phyloP scores from a whole-genome alignment of 192 early-diverging fungal genomes.

The Umbelopsis ramanniana region DNA sequence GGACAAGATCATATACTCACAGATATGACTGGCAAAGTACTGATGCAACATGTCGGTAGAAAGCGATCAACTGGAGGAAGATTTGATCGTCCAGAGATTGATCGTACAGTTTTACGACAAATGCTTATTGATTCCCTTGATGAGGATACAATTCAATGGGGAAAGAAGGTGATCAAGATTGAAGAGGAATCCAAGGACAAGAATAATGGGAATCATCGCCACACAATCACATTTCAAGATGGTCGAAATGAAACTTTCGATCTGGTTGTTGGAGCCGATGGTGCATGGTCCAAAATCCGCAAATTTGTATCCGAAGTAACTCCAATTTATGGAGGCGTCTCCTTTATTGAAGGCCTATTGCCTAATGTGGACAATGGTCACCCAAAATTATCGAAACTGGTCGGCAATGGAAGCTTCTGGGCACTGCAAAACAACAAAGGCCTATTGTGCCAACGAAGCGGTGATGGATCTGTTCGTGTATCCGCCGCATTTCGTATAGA shows the following conservation, averaged over 20 bases:
- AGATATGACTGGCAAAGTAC: slow-evolving; percentile 37
- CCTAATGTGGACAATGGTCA: slow-evolving; percentile 36
- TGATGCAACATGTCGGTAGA: slow-evolving; percentile 26
- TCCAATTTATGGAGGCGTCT: slow-evolving; percentile 50
- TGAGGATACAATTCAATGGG: slow-evolving; percentile 45
- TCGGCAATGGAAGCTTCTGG: slow-evolving; percentile 46
- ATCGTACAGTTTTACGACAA: slow-evolving; percentile 47
- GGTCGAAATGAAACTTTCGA: slow-evolving; percentile 34
- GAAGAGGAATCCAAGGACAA: slow-evolving; percentile 5
- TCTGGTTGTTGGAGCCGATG: slow-evolving; percentile 59
- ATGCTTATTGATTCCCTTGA: slow-evolving; percentile 47
- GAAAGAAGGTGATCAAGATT: slow-evolving; percentile 25
- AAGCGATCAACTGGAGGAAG: neutral
- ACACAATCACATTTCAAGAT: slow-evolving; percentile 30
- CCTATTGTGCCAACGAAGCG: slow-evolving; percentile 43
- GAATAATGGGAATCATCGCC: neutral
- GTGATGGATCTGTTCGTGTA: slow-evolving; percentile 32
- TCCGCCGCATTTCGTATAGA: slow-evolving; percentile 40
- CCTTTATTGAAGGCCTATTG: slow-evolving; percentile 45
- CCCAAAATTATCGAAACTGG: slow-evolving; percentile 31
- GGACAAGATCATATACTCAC: slow-evolving; percentile 41
- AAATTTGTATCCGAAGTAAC: slow-evolving; percentile 33
- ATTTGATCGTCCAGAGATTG: slow-evolving; percentile 49
- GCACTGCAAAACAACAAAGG: slow-evolving; percentile 35
- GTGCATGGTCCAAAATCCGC: slow-evolving; percentile 57